phyloP scores from a whole-genome alignment of 2,329 filamentous ascomycete genomes.

The Aspergillus sojae region DNA sequence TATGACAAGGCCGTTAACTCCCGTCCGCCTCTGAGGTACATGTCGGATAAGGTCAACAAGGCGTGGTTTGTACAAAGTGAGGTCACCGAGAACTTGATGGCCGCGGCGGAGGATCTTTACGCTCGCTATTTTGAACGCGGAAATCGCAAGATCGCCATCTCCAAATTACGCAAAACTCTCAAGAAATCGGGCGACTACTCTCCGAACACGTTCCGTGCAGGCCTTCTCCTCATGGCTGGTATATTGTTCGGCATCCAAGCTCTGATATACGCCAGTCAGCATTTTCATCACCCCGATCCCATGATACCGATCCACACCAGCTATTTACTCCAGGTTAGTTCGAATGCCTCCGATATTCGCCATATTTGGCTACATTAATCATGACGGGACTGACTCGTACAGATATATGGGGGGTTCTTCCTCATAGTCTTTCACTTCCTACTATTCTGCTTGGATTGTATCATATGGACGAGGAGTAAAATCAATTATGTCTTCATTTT shows the following conservation, averaged over 20 bases:
- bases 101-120: slow-evolving; percentile 85
- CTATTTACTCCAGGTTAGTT: slow-evolving; percentile 68
- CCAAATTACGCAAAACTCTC: slow-evolving; percentile 77
- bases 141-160: slow-evolving; percentile 86
- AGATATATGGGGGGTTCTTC: slow-evolving; percentile 93
- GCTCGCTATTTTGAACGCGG: slow-evolving; percentile 91
- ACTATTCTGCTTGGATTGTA: slow-evolving; percentile 84
- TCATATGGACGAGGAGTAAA: slow-evolving; percentile 78
- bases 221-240: slow-evolving; percentile 69
- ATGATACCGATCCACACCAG: slow-evolving; percentile 57
- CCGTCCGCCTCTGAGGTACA: slow-evolving; percentile 75
- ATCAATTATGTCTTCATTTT: slow-evolving; percentile 98
- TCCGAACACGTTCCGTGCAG: slow-evolving; percentile 61
- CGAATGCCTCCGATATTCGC: background rate
- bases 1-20: slow-evolving; percentile 90
- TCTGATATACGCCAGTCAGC: slow-evolving; percentile 60
- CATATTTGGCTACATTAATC: background rate
- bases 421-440: slow-evolving; percentile 77
- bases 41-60: slow-evolving; percentile 88
- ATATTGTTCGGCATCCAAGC: slow-evolving; percentile 68
- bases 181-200: slow-evolving; percentile 62
- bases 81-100: slow-evolving; percentile 76
- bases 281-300: slow-evolving; percentile 55
- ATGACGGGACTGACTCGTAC: slow-evolving; percentile 27
- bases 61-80: slow-evolving; percentile 92